Conservation (phyloP, 1,284 basidiomycete species). For the Termitomyces sp. region DNA sequence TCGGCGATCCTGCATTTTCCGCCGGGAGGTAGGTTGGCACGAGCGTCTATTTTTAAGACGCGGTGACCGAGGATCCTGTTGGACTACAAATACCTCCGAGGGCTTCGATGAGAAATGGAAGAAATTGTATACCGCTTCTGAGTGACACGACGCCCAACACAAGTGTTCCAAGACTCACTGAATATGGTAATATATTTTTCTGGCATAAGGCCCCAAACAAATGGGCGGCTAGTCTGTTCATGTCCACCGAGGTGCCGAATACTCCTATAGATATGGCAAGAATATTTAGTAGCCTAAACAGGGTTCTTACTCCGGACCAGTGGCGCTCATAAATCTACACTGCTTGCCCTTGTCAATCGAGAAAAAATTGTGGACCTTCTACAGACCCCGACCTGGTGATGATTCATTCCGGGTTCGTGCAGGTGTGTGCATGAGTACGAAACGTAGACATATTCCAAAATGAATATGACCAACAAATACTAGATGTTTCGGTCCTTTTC, state of each 20-base stretch:
- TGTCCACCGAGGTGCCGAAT: constrained; percentile 6
- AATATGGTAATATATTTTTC: not conserved
- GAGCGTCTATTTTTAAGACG: constrained; percentile 8
- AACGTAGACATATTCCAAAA: not conserved
- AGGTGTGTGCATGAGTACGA: not conserved
- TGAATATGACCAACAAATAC: not conserved
- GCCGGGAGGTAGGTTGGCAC: constrained; percentile 10
- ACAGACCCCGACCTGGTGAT: not conserved
- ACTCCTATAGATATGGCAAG: not conserved
- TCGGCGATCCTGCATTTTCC: constrained; percentile 6
- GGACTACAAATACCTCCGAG: constrained; percentile 4
- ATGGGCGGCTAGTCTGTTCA: not conserved
- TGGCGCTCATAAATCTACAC: constrained; percentile 6
- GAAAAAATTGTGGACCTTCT: not conserved
- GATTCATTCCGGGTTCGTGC: not conserved
- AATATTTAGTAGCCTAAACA: not conserved
- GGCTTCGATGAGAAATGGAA: constrained; percentile 10
- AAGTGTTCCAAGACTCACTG: constrained; percentile 4
- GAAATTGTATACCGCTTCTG: constrained; percentile 1
- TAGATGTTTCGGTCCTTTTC: not conserved
- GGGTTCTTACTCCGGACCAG: constrained; percentile 8
- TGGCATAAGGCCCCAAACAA: not conserved
- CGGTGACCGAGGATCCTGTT: constrained; percentile 15
- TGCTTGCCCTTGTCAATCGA: not conserved
- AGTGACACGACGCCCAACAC: constrained; percentile 3